Evolutionary conservation across 495 filamentous ascomycete genomes (phyloP).

Genomic region (Neurospora tetrasperma): DNA sequence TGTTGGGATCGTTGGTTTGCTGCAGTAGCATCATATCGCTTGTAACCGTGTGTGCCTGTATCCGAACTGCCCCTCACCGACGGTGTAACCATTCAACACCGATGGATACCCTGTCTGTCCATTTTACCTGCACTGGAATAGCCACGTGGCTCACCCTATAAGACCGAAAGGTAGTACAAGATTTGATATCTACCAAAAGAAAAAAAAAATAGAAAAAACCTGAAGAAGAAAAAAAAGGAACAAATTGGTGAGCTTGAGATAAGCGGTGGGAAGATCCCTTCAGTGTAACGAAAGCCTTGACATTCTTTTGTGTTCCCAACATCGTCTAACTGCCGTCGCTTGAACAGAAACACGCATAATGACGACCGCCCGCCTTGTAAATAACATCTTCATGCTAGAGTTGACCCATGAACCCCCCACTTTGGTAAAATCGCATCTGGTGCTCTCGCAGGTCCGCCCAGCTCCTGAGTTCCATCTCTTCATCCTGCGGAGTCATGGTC

Average conservation of each 20-base stretch:
- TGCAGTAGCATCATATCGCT: not conserved
- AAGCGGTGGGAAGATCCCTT: not conserved
- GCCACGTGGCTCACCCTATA: not conserved
- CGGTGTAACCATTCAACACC: too few species aligned
- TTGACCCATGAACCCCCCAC: slow-evolving; percentile 41
- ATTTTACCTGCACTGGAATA: not conserved
- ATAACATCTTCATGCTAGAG: not conserved
- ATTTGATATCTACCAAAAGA: too few species aligned
- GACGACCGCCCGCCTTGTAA: not conserved
- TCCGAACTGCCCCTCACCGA: not conserved
- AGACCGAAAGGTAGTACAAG: too few species aligned
- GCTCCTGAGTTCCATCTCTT: slow-evolving; percentile 58
- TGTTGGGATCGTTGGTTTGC: not conserved
- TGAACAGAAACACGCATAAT: not conserved
- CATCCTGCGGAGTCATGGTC: slow-evolving; percentile 41
- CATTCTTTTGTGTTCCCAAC: not conserved
- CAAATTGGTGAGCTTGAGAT: not conserved
- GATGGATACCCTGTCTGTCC: too few species aligned
- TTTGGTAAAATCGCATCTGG: slow-evolving; percentile 59
- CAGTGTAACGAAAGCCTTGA: too few species aligned
- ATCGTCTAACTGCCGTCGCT: not conserved
- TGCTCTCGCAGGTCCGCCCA: slow-evolving; percentile 70
- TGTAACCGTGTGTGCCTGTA: not conserved
- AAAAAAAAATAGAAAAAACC: too few species aligned
- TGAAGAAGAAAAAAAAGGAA: not conserved